phyloP scores from a whole-genome alignment of 192 early-diverging fungal species.

The Gonapodya prolifera region DNA sequence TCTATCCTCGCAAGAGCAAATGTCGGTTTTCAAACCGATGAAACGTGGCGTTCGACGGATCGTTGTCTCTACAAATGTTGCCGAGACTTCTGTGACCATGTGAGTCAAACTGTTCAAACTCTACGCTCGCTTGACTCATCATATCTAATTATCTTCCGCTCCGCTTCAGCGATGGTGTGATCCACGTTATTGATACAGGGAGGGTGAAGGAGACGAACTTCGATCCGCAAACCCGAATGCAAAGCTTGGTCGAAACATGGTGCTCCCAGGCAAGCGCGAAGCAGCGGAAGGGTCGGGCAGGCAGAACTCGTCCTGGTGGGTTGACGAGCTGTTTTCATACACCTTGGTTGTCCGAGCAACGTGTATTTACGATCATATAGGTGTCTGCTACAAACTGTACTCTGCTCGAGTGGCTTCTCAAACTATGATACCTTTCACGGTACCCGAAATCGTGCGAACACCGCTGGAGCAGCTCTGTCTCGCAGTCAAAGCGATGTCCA shows the following conservation, averaged over 20 bases:
- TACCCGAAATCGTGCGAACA: constrained; percentile 9
- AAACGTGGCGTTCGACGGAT: neutral
- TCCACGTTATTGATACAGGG: constrained; percentile 11
- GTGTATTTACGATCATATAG: no score
- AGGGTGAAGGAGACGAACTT: constrained; percentile 8
- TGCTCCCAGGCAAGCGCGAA: constrained; percentile 25
- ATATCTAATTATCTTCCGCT: no score
- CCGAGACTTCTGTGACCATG: constrained; percentile 9
- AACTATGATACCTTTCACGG: neutral
- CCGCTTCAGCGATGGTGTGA: neutral
- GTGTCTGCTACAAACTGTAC: constrained; percentile 5
- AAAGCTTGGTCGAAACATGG: constrained; percentile 17
- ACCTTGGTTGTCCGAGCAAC: no score
- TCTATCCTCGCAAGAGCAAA: constrained; percentile 7
- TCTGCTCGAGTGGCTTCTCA: neutral
- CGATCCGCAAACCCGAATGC: neutral
- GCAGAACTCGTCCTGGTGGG: constrained; percentile 6
- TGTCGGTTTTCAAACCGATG: neutral
- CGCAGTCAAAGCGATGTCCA: constrained; percentile 5
- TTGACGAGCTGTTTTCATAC: no score
- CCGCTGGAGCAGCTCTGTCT: constrained; percentile 12
- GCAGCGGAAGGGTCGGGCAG: constrained; percentile 16
- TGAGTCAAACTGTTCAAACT: no score
- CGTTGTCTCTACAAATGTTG: constrained; percentile 9
- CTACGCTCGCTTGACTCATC: no score